These are phyloP conservation scores for Coemansia asiatica DNA, from an alignment of 192 early-diverging fungal species.

Conservation along the genomic window DNA sequence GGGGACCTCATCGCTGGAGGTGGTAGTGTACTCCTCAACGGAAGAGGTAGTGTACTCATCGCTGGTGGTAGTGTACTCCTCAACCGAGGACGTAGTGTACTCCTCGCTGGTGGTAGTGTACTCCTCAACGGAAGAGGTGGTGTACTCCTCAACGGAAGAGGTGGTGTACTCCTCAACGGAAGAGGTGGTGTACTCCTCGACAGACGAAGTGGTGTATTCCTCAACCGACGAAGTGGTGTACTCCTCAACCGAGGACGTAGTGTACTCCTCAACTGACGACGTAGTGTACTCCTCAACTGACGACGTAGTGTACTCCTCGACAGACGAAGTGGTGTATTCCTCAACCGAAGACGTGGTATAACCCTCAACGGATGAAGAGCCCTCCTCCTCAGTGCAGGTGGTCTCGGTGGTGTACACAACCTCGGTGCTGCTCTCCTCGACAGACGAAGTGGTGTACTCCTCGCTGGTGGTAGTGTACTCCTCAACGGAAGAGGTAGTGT, in stretches of 20 bases:
- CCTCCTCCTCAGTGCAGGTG: not conserved
- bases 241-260: not conserved
- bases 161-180: slow-evolving; percentile 9
- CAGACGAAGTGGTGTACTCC: slow-evolving; percentile 9
- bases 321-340: slow-evolving; percentile 2
- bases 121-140: too few relatives aligned
- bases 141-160: slow-evolving; percentile 10
- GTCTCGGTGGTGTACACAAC: not conserved
- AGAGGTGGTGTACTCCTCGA: slow-evolving; percentile 4
- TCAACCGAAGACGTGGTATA: slow-evolving; percentile 9
- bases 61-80: not conserved
- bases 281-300: slow-evolving; percentile 7
- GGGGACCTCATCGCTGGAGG: slow-evolving; percentile 7
- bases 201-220: slow-evolving; percentile 11
- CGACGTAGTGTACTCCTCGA: slow-evolving; percentile 13
- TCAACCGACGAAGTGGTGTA: slow-evolving; percentile 1
- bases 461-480: slow-evolving; percentile 13
- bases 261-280: too few relatives aligned
- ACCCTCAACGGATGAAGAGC: slow-evolving; percentile 15
- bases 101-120: slow-evolving; percentile 18
- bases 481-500: slow-evolving; percentile 8
- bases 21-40: slow-evolving; percentile 6
- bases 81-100: too few relatives aligned
- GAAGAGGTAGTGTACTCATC: slow-evolving; percentile 15
- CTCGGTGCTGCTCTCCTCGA: slow-evolving; percentile 8